These are phyloP conservation scores for Termitomyces sp. DNA, from an alignment of 768 basidiomycete species.

Conservation along the genomic window DNA sequence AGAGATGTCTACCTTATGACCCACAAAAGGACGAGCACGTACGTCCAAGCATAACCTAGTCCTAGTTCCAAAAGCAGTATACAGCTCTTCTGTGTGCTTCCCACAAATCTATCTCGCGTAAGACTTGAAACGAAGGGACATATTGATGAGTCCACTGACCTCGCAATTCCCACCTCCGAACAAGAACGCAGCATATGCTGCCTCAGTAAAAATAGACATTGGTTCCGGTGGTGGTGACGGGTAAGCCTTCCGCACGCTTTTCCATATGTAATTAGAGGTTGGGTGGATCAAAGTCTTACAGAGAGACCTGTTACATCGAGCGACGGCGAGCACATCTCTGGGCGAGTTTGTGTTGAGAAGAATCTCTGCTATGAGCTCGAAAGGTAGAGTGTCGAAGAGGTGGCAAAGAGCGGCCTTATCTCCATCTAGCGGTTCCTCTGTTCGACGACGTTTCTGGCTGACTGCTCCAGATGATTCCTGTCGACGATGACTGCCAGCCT, in stretches of 20 bases:
- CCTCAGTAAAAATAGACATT: slow-evolving; percentile 40
- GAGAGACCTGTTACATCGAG: slow-evolving; percentile 53
- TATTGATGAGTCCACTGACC: slow-evolving; percentile 25
- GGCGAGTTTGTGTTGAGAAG: slow-evolving; percentile 48
- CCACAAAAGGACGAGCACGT: not conserved
- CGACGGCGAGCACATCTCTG: slow-evolving; percentile 51
- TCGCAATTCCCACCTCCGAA: slow-evolving; percentile 56
- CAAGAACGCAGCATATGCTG: slow-evolving; percentile 58
- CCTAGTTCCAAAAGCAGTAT: slow-evolving; percentile 42
- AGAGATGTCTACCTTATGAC: not conserved
- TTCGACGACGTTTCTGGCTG: not conserved
- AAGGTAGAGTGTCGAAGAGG: slow-evolving; percentile 34
- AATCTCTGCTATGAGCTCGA: slow-evolving; percentile 64
- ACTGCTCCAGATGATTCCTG: not conserved
- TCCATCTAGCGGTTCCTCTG: not conserved
- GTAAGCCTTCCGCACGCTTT: slow-evolving; percentile 33
- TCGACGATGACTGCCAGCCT: not conserved
- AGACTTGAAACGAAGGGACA: not conserved
- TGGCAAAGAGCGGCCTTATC: slow-evolving; percentile 1
- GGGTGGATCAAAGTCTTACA: slow-evolving; percentile 43
- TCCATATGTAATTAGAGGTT: slow-evolving; percentile 55
- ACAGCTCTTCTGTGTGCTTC: slow-evolving; percentile 29
- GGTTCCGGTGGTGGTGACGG: slow-evolving; percentile 21
- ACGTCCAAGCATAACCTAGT: slow-evolving; percentile 39
- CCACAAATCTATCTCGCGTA: slow-evolving; percentile 30